These are phyloP conservation scores for Pichia manshurica DNA, from an alignment of 805 yeast genomes.

Conservation along the genomic window DNA sequence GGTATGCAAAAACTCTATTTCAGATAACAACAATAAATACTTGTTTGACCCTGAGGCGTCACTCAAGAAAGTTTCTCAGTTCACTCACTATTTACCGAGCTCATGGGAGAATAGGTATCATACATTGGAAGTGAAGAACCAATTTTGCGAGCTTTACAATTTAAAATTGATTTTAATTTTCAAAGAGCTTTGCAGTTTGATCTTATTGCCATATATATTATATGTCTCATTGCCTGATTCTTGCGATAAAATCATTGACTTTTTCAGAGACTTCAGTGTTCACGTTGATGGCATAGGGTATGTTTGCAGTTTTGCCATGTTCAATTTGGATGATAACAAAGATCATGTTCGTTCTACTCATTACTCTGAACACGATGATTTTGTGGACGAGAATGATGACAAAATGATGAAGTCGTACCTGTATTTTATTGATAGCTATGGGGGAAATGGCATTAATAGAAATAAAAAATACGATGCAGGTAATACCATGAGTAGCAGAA, in stretches of 20 bases:
- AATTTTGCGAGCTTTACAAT: constrained; percentile 75
- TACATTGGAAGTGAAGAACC: constrained; percentile 74
- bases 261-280: constrained; percentile 81
- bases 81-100: constrained; percentile 84
- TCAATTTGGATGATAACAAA: constrained; percentile 60
- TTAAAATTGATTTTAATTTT: constrained; percentile 63
- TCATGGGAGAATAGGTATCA: constrained; percentile 85
- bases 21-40: constrained; percentile 39
- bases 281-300: constrained; percentile 94
- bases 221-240: constrained; percentile 76
- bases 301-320: constrained; percentile 92
- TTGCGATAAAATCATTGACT: constrained; percentile 76
- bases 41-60: constrained; percentile 93
- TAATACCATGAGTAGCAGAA: background rate
- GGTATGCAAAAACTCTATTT: constrained; percentile 62
- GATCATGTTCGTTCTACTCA: constrained; percentile 20
- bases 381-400: constrained; percentile 50
- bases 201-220: constrained; percentile 83
- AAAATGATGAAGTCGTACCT: constrained; percentile 90
- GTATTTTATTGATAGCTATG: constrained; percentile 83
- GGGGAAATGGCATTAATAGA: constrained; percentile 33
- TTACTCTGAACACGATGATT: constrained; percentile 50
- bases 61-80: constrained; percentile 71
- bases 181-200: constrained; percentile 74
- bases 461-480: background rate